Base-by-base conservation (phyloP, 768 basidiomycete genomes). In the Austroboletus eburneus region DNA sequence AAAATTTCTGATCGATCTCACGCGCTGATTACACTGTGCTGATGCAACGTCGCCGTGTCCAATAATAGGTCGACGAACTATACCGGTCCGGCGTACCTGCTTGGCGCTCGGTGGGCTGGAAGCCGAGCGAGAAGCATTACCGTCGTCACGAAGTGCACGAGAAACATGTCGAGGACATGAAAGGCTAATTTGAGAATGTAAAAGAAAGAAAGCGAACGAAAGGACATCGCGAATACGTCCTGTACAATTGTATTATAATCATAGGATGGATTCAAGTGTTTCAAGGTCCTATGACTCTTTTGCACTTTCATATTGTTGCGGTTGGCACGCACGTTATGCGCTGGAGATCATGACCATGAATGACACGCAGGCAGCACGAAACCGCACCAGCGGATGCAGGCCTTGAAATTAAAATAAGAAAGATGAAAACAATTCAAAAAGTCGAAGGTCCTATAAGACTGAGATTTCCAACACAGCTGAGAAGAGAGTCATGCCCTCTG, bases 401-500 rank as follows among this genome's bases (percentile, higher is more conserved):
- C n/a, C n/a, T n/a, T n/a, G n/a, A n/a, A n/a, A n/a, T n/a, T n/a
- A n/a, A n/a, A n/a, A n/a, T n/a, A n/a, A n/a, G n/a, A n/a, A n/a
- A n/a, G n/a, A n/a, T n/a, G n/a, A n/a, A n/a, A 32, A 4, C 9
- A 9, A 32, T 7, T 13, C n/a, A n/a, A n/a, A n/a, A 13, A 32
- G 12, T 32, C 30, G 4, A 32, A 13, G 30, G 30, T 32, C 12
- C 79, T 18, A 73, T 64, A 42, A 64, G 61, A 39, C 87, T 83
- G n/a, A 84, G 87, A 48, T 80, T 76, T 21, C 78, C 75, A n/a
- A n/a, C n/a, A n/a, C n/a, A n/a, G n/a, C n/a, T n/a, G n/a, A n/a
- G n/a, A n/a, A n/a, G 41, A 82, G 75, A 75, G 94, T 96, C 21
- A 74, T 71, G 9, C 75, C n/a, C n/a, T n/a, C n/a, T n/a, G n/a